Base-by-base conservation (phyloP, 495 filamentous ascomycete species). In the Margaritispora aquatica region DNA sequence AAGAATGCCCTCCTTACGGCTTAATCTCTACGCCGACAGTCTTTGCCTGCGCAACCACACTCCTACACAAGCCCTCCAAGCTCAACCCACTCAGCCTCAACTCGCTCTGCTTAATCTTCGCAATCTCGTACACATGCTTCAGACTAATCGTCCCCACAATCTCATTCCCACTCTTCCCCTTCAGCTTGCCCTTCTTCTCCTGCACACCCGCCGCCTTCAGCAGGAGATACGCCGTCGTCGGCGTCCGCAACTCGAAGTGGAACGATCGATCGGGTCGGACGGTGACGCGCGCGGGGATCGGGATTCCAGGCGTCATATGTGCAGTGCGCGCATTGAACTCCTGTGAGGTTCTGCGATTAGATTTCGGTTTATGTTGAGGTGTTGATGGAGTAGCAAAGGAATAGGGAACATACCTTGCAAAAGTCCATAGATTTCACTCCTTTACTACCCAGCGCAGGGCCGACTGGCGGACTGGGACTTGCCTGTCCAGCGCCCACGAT, bases 341-440 rank as follows among this genome's bases (percentile, higher is more conserved):
- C 94, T 98, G 38, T 48, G 13, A 21, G 31, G 10, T 19, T 41
- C 26, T 55, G 19, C 17, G 20, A 27, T 57, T 8, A 44, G 38
- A 8, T n/a, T n/a, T 8, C 17, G 38, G n/a, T n/a, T 34, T 1
- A 5, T 34, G 15, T 55, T n/a, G 26, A 24, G 22, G 11, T 10
- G 4, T 60, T 47, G 48, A 67, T n/a, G 47, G 54, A 47, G 49
- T 57, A 50, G 38, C 54, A 53, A 49, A 57, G 38, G 15, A 17
- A 51, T 48, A 23, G 56, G 0, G 4, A 8, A 47, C 26, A 64
- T 68, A 97, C 94, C 83, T 98, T 98, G 82, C 94, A 97, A 71
- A 97, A 97, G 74, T 99, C 95, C 88, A 99, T 99, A 60, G 88
- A 92, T 79, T 99, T 99, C 41, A 99, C 89, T 78, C 94, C 94